Evolutionary conservation across 371 early-diverging fungal species (phyloP), one percentile per base, ranked within the genome.

Genomic region (Apophysomyces sp.): DNA sequence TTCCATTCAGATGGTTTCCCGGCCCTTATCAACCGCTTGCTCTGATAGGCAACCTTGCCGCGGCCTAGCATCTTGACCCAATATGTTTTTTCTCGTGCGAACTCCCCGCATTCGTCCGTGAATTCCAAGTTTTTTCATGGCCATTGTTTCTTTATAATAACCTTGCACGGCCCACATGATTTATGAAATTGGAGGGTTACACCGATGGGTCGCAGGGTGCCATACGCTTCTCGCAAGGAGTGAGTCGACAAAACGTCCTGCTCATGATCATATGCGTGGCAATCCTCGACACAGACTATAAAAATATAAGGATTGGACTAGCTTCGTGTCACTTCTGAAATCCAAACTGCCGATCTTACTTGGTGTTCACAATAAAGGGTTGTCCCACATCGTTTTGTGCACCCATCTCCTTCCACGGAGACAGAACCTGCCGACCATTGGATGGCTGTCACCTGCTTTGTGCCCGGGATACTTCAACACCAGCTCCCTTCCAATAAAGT

Each of bases 351-450:
- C 49, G 49, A 44, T 44, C 59, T 63, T 77, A 83, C 83, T 65
- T 67, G 59, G 49, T 83, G 81, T 13, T 80, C 81, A 72, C 81
- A 87, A 5, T 53, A 58, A 24, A 85, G 62, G 3, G 16, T 28
- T n/a, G 70, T 77, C 9, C 62, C 68, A 60, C 86, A 82, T n/a
- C 62, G 64, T 13, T 60, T 61, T n/a, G 69, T 69, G 53, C 84
- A 82, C 0, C 86, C 86, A 37, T 83, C 84, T 31, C 78, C 73
- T 28, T 69, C 66, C 1, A 77, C 71, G 5, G 68, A 65, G 12
- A 74, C 67, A 55, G 82, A 85, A 21, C 82, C 86, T 3, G 78
- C 68, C 26, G 82, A 80, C 61, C 80, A 80, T 40, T 75, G 80
- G 0, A 82, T 57, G 6, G 69, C 66, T 0, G 84, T 82, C 1